phyloP scores from a whole-genome alignment of 1,139 yeast genomes.

The Meyerozyma elateridarum region DNA sequence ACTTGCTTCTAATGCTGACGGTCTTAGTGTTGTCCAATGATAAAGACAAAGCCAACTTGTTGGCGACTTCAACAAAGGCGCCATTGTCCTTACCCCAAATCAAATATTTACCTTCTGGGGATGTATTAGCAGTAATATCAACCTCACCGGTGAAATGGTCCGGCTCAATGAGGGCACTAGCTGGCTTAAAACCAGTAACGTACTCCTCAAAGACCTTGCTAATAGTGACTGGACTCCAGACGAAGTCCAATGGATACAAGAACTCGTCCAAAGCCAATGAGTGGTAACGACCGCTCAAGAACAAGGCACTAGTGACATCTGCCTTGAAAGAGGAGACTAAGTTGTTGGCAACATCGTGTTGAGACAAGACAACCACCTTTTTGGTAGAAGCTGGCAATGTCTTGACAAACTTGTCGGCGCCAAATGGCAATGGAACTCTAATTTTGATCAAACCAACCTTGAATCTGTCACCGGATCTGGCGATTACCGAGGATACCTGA shows the following conservation, averaged over 20 bases:
- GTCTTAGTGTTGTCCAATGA: constrained; percentile 57
- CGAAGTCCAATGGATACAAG: constrained; percentile 45
- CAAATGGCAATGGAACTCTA: constrained; percentile 78
- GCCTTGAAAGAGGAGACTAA: constrained; percentile 49
- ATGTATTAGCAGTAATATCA: constrained; percentile 34
- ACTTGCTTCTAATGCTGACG: constrained; percentile 58
- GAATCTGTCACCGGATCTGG: constrained; percentile 24
- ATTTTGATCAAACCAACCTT: constrained; percentile 64
- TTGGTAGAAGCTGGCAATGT: constrained; percentile 56
- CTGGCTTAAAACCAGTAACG: constrained; percentile 30
- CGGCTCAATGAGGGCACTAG: constrained; percentile 6
- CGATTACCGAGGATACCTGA: constrained; percentile 45
- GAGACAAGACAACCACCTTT: constrained; percentile 64
- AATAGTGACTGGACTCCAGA: constrained; percentile 56
- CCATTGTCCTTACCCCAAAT: constrained; percentile 71
- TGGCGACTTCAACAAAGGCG: constrained; percentile 50
- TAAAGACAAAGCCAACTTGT: constrained; percentile 65
- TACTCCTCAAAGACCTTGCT: constrained; percentile 45
- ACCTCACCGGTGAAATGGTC: constrained; percentile 9
- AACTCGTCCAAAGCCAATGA: constrained; percentile 44
- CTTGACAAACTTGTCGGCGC: constrained; percentile 52
- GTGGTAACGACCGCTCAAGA: constrained; percentile 44
- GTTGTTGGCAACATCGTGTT: constrained; percentile 33
- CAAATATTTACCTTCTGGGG: constrained; percentile 48
- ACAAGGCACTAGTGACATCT: constrained; percentile 72